These are phyloP conservation scores for Podospora anserina DNA, from an alignment of 495 filamentous ascomycete genomes.

Conservation along the genomic window DNA sequence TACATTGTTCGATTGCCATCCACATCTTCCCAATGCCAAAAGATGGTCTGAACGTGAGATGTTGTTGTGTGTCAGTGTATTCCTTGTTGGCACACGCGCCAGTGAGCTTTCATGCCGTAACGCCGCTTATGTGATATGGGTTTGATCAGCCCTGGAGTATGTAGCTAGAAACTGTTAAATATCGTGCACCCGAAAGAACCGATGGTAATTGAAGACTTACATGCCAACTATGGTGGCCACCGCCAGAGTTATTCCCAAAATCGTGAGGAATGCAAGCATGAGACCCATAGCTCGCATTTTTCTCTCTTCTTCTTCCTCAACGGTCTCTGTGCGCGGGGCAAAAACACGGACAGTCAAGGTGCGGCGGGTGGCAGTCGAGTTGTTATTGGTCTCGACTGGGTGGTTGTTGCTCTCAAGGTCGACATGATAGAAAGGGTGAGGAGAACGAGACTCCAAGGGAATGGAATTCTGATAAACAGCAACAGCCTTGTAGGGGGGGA, in stretches of 20 bases:
- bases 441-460: neutral
- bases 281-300: neutral
- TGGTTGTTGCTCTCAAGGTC: neutral
- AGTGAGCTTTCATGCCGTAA: neutral
- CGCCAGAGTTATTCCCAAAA: neutral
- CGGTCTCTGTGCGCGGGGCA: neutral
- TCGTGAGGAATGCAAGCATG: neutral
- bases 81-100: neutral
- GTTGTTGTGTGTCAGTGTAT: neutral
- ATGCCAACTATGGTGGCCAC: neutral
- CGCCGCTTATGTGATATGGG: neutral
- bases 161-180: neutral
- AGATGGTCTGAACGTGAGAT: neutral
- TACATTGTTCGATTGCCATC: neutral
- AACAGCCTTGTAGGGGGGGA: neutral
- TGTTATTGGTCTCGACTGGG: neutral
- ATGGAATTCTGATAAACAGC: neutral
- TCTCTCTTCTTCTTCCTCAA: neutral
- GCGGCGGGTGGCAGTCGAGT: neutral
- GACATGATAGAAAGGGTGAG: neutral
- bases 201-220: neutral
- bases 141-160: neutral
- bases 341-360: neutral
- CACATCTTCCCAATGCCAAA: neutral
- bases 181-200: too few relatives aligned